Evolutionary conservation across 1,139 yeast genomes (phyloP).

Genomic region (Lizanozyma gosingica): DNA sequence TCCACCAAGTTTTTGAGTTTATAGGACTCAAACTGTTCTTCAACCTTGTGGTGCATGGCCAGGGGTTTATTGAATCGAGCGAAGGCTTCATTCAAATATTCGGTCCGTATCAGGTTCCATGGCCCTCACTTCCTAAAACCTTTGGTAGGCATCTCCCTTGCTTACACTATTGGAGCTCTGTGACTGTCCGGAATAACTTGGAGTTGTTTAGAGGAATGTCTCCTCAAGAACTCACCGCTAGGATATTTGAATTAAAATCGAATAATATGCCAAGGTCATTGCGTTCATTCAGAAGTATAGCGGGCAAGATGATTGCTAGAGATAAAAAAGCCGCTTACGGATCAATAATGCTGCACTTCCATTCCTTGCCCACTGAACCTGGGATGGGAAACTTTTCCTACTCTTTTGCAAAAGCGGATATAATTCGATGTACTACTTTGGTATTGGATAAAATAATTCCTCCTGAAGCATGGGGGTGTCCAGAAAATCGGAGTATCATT

Average conservation of each 20-base stretch:
- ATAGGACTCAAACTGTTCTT: background rate
- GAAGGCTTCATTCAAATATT: background rate
- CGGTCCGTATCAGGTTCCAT: background rate
- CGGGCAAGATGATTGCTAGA: background rate
- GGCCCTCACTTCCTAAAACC: background rate
- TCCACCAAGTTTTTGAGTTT: slow-evolving; percentile 1
- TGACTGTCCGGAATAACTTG: background rate
- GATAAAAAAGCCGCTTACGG: background rate
- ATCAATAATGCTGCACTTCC: background rate
- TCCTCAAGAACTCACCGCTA: background rate
- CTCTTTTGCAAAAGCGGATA: slow-evolving; percentile 8
- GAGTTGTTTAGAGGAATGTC: background rate
- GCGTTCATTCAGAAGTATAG: background rate
- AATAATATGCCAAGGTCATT: background rate
- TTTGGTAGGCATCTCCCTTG: background rate
- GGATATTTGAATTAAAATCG: background rate
- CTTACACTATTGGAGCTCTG: background rate
- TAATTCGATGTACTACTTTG: slow-evolving; percentile 31
- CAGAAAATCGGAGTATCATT: slow-evolving; percentile 36
- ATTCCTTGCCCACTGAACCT: background rate
- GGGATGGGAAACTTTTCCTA: background rate
- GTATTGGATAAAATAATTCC: slow-evolving; percentile 46
- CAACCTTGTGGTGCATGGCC: slow-evolving; percentile 1
- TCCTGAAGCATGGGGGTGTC: slow-evolving; percentile 44
- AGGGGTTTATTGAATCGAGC: background rate